These are phyloP conservation scores for Cenchrus fungigraminus DNA, from an alignment of 176 grass and related monocot genomes.

Conservation along the genomic window DNA sequence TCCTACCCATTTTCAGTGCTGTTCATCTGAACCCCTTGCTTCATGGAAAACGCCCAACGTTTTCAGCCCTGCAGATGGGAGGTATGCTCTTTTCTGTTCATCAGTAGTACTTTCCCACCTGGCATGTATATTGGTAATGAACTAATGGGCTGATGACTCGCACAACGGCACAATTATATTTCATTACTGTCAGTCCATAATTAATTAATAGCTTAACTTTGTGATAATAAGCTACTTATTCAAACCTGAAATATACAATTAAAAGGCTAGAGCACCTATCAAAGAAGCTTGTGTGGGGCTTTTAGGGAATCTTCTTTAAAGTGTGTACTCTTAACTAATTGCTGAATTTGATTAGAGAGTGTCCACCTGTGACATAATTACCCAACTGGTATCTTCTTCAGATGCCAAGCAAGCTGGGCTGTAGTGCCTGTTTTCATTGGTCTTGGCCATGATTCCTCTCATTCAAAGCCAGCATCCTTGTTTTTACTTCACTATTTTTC, in stretches of 20 bases:
- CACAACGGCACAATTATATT: neutral
- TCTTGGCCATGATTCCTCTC: slow-evolving; percentile 54
- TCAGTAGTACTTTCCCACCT: neutral
- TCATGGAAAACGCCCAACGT: too few relatives aligned
- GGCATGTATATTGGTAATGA: neutral
- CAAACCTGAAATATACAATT: slow-evolving; percentile 13
- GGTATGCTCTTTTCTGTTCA: too few relatives aligned
- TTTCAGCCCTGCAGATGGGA: too few relatives aligned
- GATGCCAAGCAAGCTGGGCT: slow-evolving; percentile 54
- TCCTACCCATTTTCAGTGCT: too few relatives aligned
- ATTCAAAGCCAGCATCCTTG: slow-evolving; percentile 48
- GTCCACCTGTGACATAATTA: slow-evolving; percentile 58
- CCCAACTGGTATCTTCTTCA: slow-evolving; percentile 1
- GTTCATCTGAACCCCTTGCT: too few relatives aligned
- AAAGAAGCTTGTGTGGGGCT: slow-evolving; percentile 47
- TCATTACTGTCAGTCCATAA: neutral
- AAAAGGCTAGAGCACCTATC: slow-evolving; percentile 39
- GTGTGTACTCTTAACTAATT: slow-evolving; percentile 55
- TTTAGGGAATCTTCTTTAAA: slow-evolving; percentile 68
- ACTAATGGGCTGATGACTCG: neutral
- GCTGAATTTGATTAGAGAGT: slow-evolving; percentile 57
- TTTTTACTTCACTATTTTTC: slow-evolving; percentile 38
- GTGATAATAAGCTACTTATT: slow-evolving; percentile 36
- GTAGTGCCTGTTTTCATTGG: slow-evolving; percentile 46
- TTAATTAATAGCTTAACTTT: slow-evolving; percentile 29